phyloP scores from a whole-genome alignment of 495 filamentous ascomycete species.

The Hypoxylon crocopeplum region DNA sequence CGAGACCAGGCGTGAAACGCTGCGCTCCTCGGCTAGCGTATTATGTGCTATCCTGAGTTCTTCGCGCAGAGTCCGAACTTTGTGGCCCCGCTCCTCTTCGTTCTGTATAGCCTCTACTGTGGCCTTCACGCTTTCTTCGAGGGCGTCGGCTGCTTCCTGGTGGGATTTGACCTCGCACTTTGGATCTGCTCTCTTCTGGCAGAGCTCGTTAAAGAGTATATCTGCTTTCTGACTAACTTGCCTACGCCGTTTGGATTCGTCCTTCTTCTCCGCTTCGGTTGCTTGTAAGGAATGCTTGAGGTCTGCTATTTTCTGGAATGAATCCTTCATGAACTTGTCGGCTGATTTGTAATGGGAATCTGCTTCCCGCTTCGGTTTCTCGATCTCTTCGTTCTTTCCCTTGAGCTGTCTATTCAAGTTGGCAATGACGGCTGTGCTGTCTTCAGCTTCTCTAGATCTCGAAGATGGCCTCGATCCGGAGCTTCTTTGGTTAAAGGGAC shows the following conservation, averaged over 20 bases:
- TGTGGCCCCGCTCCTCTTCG: neutral
- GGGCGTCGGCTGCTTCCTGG: neutral
- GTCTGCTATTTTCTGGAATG: neutral
- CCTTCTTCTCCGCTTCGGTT: neutral
- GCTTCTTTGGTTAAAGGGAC: neutral
- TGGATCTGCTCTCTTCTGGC: neutral
- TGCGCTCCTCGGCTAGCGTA: neutral
- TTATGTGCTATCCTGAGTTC: neutral
- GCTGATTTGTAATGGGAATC: neutral
- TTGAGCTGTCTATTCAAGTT: constrained; percentile 4
- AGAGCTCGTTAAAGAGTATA: neutral
- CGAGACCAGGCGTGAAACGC: neutral
- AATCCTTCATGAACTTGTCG: neutral
- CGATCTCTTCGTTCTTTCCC: neutral
- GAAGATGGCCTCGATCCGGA: neutral
- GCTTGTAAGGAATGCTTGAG: neutral
- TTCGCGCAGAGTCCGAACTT: neutral
- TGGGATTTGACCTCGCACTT: neutral
- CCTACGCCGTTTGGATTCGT: neutral
- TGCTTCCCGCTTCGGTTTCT: neutral
- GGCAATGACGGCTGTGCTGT: neutral
- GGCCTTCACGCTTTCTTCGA: neutral
- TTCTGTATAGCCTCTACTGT: neutral
- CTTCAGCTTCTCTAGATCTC: neutral
- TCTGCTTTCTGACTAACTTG: neutral